phyloP scores from a whole-genome alignment of 2,329 filamentous ascomycete genomes.

The Aspergillus ochraceoroseus region DNA sequence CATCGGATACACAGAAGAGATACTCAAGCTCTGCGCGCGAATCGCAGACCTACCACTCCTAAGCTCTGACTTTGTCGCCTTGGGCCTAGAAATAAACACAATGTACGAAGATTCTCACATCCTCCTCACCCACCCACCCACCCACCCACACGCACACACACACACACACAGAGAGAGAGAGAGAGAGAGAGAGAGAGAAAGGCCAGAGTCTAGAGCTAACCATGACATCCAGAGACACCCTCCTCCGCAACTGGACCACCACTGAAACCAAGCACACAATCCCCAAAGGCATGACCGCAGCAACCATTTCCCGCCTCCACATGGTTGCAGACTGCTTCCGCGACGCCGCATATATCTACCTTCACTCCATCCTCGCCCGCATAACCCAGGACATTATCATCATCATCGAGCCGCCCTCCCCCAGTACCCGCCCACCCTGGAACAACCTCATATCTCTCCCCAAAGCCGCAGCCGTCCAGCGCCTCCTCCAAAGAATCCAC shows the following conservation, averaged over 20 bases:
- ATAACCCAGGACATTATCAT: slow-evolving; percentile 20
- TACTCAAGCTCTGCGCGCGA: slow-evolving; percentile 33
- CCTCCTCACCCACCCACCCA: neutral
- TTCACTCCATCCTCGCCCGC: slow-evolving; percentile 35
- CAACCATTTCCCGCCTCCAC: slow-evolving; percentile 29
- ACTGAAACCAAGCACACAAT: slow-evolving; percentile 28
- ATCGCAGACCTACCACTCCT: slow-evolving; percentile 32
- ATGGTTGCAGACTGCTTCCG: slow-evolving; percentile 38
- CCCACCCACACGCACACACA: neutral
- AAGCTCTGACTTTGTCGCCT: slow-evolving; percentile 20
- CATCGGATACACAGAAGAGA: slow-evolving; percentile 37
- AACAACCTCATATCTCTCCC: slow-evolving; percentile 24
- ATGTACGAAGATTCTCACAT: slow-evolving; percentile 24
- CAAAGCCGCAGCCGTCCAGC: slow-evolving; percentile 28
- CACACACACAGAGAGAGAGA: too few species aligned
- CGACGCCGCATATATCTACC: slow-evolving; percentile 36
- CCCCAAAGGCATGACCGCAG: slow-evolving; percentile 28
- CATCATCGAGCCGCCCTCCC: too few species aligned
- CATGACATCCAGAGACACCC: slow-evolving; percentile 27
- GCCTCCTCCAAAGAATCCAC: slow-evolving; percentile 27
- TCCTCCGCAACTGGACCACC: slow-evolving; percentile 32
- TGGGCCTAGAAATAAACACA: slow-evolving; percentile 26
- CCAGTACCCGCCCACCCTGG: slow-evolving; percentile 3
- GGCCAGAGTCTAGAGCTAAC: too few species aligned
- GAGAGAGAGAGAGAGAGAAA: too few species aligned